Evolutionary conservation across 192 early-diverging fungal genomes (phyloP).

Genomic region (Coemansia sp.): DNA sequence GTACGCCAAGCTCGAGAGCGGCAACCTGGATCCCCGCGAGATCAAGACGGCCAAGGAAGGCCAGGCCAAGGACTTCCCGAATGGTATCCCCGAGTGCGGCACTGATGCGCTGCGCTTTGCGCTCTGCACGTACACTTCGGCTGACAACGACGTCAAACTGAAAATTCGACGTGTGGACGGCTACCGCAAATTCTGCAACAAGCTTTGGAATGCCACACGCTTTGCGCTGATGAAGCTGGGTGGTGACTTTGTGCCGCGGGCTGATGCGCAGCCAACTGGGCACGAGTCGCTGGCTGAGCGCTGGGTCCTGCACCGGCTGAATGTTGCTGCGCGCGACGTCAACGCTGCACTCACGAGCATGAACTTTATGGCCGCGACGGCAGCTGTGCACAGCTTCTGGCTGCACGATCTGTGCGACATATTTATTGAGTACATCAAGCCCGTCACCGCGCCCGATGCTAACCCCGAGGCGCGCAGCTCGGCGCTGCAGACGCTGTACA

Average conservation of each 20-base stretch:
- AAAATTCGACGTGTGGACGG: slow-evolving; percentile 96
- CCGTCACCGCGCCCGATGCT: slow-evolving; percentile 65
- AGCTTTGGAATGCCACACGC: slow-evolving; percentile 97
- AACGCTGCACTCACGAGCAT: slow-evolving; percentile 74
- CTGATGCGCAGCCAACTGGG: slow-evolving; percentile 61
- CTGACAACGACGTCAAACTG: slow-evolving; percentile 87
- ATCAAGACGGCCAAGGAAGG: slow-evolving; percentile 82
- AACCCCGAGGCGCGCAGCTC: slow-evolving; percentile 58
- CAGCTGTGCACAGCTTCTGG: slow-evolving; percentile 90
- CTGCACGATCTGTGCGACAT: slow-evolving; percentile 96
- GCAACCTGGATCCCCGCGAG: slow-evolving; percentile 91
- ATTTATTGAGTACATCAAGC: slow-evolving; percentile 93
- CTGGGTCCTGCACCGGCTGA: slow-evolving; percentile 93
- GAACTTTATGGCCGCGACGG: slow-evolving; percentile 93
- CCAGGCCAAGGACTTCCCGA: slow-evolving; percentile 87
- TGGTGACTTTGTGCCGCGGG: slow-evolving; percentile 74
- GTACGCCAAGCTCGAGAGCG: slow-evolving; percentile 70
- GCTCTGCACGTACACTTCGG: slow-evolving; percentile 72
- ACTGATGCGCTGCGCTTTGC: slow-evolving; percentile 92
- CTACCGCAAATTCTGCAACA: slow-evolving; percentile 99
- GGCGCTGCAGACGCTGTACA: slow-evolving; percentile 89
- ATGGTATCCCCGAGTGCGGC: slow-evolving; percentile 97
- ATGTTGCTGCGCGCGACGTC: slow-evolving; percentile 72
- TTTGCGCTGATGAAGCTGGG: slow-evolving; percentile 96
- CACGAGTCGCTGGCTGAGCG: slow-evolving; percentile 83